These are phyloP conservation scores for Trichophaea hybrida DNA, from an alignment of 2,329 filamentous ascomycete genomes.

Conservation along the genomic window DNA sequence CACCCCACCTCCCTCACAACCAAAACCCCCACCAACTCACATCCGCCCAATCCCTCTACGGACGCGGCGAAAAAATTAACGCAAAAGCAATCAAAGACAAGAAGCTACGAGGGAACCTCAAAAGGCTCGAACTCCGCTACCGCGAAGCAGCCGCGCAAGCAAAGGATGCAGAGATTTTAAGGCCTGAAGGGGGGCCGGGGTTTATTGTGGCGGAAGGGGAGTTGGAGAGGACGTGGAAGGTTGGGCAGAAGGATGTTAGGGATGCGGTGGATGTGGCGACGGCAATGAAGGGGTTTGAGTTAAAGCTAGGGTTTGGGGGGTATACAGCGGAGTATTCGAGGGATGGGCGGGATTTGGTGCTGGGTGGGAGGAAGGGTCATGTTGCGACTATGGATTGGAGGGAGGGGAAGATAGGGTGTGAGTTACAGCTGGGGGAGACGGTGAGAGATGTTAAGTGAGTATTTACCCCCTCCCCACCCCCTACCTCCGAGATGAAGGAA, in stretches of 20 bases:
- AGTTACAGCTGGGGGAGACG: constrained; percentile 81
- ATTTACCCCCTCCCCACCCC: constrained; percentile 29
- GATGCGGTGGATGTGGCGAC: constrained; percentile 63
- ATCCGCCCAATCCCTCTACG: constrained; percentile 43
- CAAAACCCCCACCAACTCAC: constrained; percentile 10
- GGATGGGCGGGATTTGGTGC: constrained; percentile 71
- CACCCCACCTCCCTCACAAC: constrained; percentile 7
- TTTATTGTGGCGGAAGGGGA: constrained; percentile 78
- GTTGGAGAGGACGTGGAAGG: constrained; percentile 81
- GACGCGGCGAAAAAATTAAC: constrained; percentile 63
- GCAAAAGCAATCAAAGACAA: constrained; percentile 67
- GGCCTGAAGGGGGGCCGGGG: constrained; percentile 63
- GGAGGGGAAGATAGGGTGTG: constrained; percentile 77
- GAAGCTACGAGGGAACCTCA: constrained; percentile 72
- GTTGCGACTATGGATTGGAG: constrained; percentile 95
- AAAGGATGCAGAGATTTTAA: constrained; percentile 87
- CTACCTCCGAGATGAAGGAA: background rate
- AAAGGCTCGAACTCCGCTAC: constrained; percentile 66
- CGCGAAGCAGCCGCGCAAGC: constrained; percentile 67
- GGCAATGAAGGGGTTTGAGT: constrained; percentile 81
- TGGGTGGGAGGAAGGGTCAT: constrained; percentile 86
- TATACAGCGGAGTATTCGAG: constrained; percentile 81
- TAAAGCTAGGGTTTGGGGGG: constrained; percentile 71
- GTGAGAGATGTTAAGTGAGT: constrained; percentile 81
- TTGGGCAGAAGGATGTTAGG: constrained; percentile 74